phyloP scores from a whole-genome alignment of 257 asterid genomes.

The Petunia secreta region DNA sequence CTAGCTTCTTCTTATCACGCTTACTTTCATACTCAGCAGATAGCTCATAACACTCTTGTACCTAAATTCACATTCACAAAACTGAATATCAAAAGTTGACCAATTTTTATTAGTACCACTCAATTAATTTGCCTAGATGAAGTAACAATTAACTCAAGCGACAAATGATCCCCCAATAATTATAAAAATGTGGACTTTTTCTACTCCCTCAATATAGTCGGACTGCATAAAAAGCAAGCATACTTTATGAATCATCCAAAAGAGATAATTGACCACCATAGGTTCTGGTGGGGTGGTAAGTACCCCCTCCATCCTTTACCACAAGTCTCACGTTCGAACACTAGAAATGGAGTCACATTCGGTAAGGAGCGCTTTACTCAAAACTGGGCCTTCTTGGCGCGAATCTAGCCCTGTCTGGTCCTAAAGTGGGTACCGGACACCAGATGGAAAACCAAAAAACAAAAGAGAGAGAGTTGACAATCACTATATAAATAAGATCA shows the following conservation, averaged over 20 bases:
- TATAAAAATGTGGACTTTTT: not conserved
- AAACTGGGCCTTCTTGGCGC: too few relatives aligned
- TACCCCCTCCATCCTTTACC: too few relatives aligned
- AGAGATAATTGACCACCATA: not conserved
- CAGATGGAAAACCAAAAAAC: not conserved
- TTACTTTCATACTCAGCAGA: constrained; percentile 52
- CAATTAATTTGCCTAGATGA: not conserved
- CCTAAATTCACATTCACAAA: constrained; percentile 33
- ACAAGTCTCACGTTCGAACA: too few relatives aligned
- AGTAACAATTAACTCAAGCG: not conserved
- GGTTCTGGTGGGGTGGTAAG: too few relatives aligned
- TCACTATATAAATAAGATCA: not conserved
- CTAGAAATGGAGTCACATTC: too few relatives aligned
- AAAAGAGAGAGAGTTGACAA: not conserved
- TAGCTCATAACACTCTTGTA: constrained; percentile 55
- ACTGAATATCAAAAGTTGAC: not conserved
- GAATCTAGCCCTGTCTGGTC: too few relatives aligned
- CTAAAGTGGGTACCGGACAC: too few relatives aligned
- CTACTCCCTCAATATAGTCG: not conserved
- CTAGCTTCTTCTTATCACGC: constrained; percentile 43
- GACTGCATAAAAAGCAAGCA: not conserved
- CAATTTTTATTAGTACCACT: not conserved
- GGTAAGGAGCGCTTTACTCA: too few relatives aligned
- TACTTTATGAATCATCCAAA: not conserved
- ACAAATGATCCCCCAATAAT: not conserved